Conservation (phyloP, 202 grass and related monocot species). For the Setaria italica region DNA sequence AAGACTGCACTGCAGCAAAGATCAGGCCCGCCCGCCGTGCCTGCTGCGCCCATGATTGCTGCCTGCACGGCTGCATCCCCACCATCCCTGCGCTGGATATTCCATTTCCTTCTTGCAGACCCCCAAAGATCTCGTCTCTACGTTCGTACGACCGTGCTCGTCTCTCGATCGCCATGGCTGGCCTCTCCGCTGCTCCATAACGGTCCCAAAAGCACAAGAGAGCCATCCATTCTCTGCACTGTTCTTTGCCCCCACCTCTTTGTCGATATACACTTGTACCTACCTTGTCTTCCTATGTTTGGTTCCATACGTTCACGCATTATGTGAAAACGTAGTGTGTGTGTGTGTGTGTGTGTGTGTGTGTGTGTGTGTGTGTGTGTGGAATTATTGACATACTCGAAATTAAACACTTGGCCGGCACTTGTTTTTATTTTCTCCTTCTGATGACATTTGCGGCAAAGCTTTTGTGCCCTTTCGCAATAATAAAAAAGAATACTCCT, state of each 20-base stretch:
- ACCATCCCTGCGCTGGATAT: constrained; percentile 36
- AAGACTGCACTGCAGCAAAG: constrained; percentile 11
- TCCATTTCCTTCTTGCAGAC: constrained; percentile 15
- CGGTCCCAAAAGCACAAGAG: constrained; percentile 37
- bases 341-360: too few relatives aligned
- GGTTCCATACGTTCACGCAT: neutral
- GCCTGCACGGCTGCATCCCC: constrained; percentile 14
- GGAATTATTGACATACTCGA: too few relatives aligned
- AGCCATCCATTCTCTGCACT: neutral
- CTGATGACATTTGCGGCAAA: too few relatives aligned
- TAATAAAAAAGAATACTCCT: too few relatives aligned
- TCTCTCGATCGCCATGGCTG: neutral
- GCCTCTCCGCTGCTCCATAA: constrained; percentile 18
- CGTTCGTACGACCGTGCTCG: neutral
- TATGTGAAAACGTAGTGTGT: neutral
- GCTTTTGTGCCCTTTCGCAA: too few relatives aligned
- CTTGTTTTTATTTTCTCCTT: too few relatives aligned
- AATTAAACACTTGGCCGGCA: too few relatives aligned
- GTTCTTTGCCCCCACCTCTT: neutral
- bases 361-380: too few relatives aligned
- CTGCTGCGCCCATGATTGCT: constrained; percentile 49
- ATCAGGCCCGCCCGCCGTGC: constrained; percentile 15
- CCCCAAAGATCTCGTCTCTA: constrained; percentile 1
- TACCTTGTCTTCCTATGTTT: neutral
- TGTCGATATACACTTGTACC: neutral